Evolutionary conservation across 257 asterid genomes (phyloP).

Genomic region (Solanum verrucosum): DNA sequence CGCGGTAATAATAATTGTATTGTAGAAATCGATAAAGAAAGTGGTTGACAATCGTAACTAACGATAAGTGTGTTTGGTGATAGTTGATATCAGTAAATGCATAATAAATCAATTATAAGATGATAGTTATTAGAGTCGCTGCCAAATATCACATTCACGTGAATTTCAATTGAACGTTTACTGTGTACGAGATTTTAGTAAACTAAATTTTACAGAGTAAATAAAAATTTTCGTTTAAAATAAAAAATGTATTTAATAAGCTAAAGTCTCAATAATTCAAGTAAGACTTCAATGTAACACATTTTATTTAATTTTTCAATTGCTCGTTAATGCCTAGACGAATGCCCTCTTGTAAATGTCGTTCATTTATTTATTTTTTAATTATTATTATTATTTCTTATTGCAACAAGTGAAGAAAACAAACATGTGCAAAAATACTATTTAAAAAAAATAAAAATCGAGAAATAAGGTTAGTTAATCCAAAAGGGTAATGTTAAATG

Average conservation of each 20-base stretch:
- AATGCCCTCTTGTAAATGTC: background rate
- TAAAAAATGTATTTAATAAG: background rate
- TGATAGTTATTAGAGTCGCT: background rate
- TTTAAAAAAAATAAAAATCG: too few relatives aligned
- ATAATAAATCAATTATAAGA: fast-evolving
- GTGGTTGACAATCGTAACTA: background rate
- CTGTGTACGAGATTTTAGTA: fast-evolving
- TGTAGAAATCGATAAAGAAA: fast-evolving
- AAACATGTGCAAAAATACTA: background rate
- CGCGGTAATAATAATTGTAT: background rate
- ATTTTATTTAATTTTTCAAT: background rate
- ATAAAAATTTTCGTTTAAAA: background rate
- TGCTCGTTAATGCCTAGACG: background rate
- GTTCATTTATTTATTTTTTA: background rate
- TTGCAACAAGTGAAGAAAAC: background rate
- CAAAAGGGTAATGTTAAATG: background rate
- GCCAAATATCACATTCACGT: background rate
- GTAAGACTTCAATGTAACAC: background rate
- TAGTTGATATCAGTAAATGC: background rate
- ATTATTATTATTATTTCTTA: background rate
- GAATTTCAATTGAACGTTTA: background rate
- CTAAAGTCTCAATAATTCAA: background rate
- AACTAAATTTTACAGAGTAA: background rate
- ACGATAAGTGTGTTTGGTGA: background rate
- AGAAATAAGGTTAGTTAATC: background rate